Percentiles rank a stretch among this genome's conserved stretches.
These are phyloP conservation scores for Meripilus lineatus DNA, from an alignment of 1,284 basidiomycete genomes.

Conservation along the genomic window DNA sequence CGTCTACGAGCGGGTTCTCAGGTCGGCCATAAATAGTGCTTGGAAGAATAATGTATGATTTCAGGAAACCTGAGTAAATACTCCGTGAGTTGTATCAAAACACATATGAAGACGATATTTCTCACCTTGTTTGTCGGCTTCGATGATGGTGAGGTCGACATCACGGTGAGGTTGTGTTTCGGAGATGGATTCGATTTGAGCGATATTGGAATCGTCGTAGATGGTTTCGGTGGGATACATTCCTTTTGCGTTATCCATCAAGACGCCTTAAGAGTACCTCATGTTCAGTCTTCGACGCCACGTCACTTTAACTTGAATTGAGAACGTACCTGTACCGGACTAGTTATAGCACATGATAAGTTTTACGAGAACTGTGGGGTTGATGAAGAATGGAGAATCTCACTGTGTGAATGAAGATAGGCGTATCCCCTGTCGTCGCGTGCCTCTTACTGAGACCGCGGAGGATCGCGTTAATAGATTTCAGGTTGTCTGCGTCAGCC, in stretches of 20 bases:
- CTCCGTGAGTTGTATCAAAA: too few species aligned
- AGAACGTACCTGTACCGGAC: too few species aligned
- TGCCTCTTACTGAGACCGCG: constrained; percentile 39
- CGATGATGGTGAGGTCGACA: constrained; percentile 33
- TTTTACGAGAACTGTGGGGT: too few species aligned
- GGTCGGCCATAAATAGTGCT: constrained; percentile 37
- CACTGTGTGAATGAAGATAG: constrained; percentile 49
- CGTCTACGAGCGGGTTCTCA: constrained; percentile 28
- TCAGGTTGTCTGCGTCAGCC: constrained; percentile 39
- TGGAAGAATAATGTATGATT: constrained; percentile 35
- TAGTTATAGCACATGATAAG: too few species aligned
- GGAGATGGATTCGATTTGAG: constrained; percentile 33
- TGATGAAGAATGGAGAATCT: constrained; percentile 18
- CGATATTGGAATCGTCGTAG: constrained; percentile 33
- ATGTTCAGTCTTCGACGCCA: too few species aligned
- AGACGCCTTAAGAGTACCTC: too few species aligned
- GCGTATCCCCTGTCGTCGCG: constrained; percentile 33
- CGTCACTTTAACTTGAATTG: too few species aligned
- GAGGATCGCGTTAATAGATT: constrained; percentile 37
- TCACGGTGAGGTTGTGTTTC: constrained; percentile 31
- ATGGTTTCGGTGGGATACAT: constrained; percentile 25
- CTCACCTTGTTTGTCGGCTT: constrained; percentile 33
- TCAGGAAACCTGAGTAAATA: constrained; percentile 31
- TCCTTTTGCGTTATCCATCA: constrained; percentile 28
- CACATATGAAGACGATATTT: too few species aligned